Evolutionary conservation across 2,329 filamentous ascomycete genomes (phyloP), one percentile per base, ranked within the genome.

Genomic region (Ophiostoma montium): DNA sequence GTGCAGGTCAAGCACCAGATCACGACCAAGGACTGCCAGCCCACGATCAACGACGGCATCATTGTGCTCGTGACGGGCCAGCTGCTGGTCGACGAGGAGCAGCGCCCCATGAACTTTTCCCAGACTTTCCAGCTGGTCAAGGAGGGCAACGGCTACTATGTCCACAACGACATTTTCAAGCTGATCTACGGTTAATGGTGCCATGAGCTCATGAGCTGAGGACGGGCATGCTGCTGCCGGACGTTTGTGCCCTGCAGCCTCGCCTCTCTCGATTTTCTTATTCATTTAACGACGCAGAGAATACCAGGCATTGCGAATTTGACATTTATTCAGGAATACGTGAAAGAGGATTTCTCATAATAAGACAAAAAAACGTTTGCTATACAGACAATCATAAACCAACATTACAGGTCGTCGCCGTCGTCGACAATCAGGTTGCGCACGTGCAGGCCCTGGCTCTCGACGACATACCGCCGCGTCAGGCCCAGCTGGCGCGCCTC

Each of bases 161-260:
- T 96, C 63, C 82, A 82, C 71, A 95, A 96, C 74, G 90, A 96
- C 66, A 70, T 96, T 65, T 96, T 96, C 80, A 86, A 86, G 69
- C 78, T 96, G 54, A 77, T 95, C 58, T 90, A 85, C 67, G 72
- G 67, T 62, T 77, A 70, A 55, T 50, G 18, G n/a, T 32, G n/a
- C 4, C 10, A 46, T 12, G 21, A 31, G n/a, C 12, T 13, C 2
- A 10, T 2, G 11, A 10, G n/a, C 12, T 11, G 23, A 9, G n/a
- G n/a, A n/a, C n/a, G n/a, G n/a, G n/a, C n/a, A n/a, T n/a, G n/a
- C n/a, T n/a, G n/a, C 3, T 32, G 39, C 19, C 21, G 23, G 13
- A 11, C 18, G 16, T 18, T 5, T n/a, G 27, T 43, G 9, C 13
- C 3, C 10, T 35, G 44, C 5, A n/a, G 16, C 21, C 31, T 12